phyloP scores from a whole-genome alignment of 768 basidiomycete species.

The Astraeus odoratus region DNA sequence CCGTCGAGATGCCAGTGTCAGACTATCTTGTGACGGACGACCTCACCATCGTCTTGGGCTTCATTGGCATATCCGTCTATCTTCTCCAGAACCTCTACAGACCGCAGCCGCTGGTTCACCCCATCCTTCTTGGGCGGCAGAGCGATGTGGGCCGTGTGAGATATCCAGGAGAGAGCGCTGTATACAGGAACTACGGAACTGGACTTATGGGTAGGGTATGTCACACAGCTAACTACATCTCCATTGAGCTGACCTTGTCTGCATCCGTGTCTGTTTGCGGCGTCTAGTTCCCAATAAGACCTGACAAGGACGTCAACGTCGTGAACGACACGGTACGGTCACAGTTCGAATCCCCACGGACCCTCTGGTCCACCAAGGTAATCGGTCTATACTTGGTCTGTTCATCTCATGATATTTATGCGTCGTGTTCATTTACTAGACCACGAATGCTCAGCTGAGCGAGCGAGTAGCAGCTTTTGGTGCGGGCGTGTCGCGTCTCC shows the following conservation, averaged over 20 bases:
- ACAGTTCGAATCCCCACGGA: conserved; percentile 60
- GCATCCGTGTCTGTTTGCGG: conserved; percentile 1
- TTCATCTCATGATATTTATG: not conserved
- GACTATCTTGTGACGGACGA: conserved; percentile 72
- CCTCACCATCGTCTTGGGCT: conserved; percentile 67
- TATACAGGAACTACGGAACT: conserved; percentile 88
- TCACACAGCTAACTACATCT: conserved; percentile 9
- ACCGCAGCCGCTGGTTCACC: conserved; percentile 83
- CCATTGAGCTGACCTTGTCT: not conserved
- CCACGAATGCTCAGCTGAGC: conserved; percentile 66
- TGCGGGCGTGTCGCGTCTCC: conserved; percentile 58
- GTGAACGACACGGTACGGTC: conserved; percentile 60
- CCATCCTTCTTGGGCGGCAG: conserved; percentile 88
- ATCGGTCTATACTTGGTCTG: conserved; percentile 6
- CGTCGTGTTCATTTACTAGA: conserved; percentile 33
- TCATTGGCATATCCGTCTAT: conserved; percentile 71
- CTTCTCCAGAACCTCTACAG: conserved; percentile 73
- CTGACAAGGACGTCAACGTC: conserved; percentile 63
- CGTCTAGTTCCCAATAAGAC: conserved; percentile 63
- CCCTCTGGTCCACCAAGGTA: conserved; percentile 77
- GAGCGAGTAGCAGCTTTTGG: conserved; percentile 67
- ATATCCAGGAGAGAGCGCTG: conserved; percentile 73
- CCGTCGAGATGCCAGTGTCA: conserved; percentile 33
- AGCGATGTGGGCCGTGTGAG: conserved; percentile 82
- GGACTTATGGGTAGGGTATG: conserved; percentile 75